These are phyloP conservation scores for Loxodes magnus DNA, from an alignment of 73 alveolate species.

Conservation along the genomic window DNA sequence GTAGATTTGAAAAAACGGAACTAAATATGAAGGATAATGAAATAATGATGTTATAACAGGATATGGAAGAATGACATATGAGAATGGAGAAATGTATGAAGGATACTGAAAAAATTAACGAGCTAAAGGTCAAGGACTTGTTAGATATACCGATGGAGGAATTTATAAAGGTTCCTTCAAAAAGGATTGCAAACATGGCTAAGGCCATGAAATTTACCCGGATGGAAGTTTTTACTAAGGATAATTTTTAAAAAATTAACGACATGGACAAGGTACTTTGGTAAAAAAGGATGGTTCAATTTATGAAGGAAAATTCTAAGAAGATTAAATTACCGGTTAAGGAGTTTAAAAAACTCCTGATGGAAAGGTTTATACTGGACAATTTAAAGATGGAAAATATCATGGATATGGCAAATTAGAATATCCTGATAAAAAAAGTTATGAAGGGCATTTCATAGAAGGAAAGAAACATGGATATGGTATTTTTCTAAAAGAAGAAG, in stretches of 20 bases:
- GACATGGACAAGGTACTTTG: slow-evolving; percentile 43
- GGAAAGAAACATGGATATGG: too few species aligned
- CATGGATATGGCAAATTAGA: slow-evolving; percentile 27
- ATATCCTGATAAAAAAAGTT: too few species aligned
- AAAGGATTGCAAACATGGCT: slow-evolving; percentile 21
- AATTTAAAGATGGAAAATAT: slow-evolving; percentile 12
- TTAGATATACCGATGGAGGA: slow-evolving; percentile 20
- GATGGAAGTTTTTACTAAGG: slow-evolving; percentile 31
- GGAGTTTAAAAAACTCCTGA: slow-evolving; percentile 23
- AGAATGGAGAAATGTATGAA: too few species aligned
- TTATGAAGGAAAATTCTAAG: slow-evolving; percentile 28
- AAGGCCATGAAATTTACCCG: slow-evolving; percentile 16
- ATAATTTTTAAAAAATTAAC: slow-evolving; percentile 19
- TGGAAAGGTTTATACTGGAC: slow-evolving; percentile 20
- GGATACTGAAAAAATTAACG: too few species aligned
- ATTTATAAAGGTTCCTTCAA: slow-evolving; percentile 15
- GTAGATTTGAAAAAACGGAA: too few species aligned
- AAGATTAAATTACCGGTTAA: slow-evolving; percentile 12
- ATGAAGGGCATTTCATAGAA: too few species aligned
- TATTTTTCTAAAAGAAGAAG: too few species aligned
- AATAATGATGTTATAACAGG: too few species aligned
- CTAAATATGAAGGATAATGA: too few species aligned
- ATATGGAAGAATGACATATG: too few species aligned
- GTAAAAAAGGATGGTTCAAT: slow-evolving; percentile 38
- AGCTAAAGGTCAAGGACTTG: slow-evolving; percentile 22